Evolutionary conservation across 2,329 filamentous ascomycete species (phyloP), one percentile per base, ranked within the genome.

Genomic region (Byssothecium circinans): DNA sequence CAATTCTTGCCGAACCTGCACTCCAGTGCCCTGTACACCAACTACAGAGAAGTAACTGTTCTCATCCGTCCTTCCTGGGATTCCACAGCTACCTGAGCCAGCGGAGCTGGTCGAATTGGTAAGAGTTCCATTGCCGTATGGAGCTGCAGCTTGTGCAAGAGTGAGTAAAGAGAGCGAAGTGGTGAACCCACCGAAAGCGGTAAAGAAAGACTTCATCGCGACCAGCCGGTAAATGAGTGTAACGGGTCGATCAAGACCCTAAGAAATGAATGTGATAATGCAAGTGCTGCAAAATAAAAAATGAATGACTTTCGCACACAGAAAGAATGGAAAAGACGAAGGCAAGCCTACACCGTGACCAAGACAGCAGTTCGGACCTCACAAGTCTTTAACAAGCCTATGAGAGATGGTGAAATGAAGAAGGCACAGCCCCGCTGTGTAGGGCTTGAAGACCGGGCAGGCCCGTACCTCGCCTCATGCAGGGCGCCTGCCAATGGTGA

Each of bases 41-140:
- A 66, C 60, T 45, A 68, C 61, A n/a, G 61, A 65, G 52, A 64
- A 65, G 53, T 54, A 65, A 32, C 37, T 52, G 43, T 55, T 57
- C 20, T 63, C 55, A 41, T 64, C 55, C 27, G 54, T 49, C 34
- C 54, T 56, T 32, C 29, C 25, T 2, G 47, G 23, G 30, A 51
- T 49, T 33, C 56, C 42, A 22, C 64, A 67, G 41, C 57, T 62
- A 32, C 10, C 12, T 32, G 29, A 14, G 29, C 12, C 14, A n/a
- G 8, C 14, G 4, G 10, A 12, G 29, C 14, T 32, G 29, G 25
- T 27, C 7, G 11, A 11, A 27, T 27, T 27, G 25, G 25, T 11
- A 11, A 32, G 29, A n/a, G 51, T 40, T 12, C 58, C 58, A 49
- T 55, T 47, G 15, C 53, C 29, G 52, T 32, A 32, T 8, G 49